Base-by-base conservation (phyloP, 352 stramenopile species). In the Phytopythium kandeliae region DNA sequence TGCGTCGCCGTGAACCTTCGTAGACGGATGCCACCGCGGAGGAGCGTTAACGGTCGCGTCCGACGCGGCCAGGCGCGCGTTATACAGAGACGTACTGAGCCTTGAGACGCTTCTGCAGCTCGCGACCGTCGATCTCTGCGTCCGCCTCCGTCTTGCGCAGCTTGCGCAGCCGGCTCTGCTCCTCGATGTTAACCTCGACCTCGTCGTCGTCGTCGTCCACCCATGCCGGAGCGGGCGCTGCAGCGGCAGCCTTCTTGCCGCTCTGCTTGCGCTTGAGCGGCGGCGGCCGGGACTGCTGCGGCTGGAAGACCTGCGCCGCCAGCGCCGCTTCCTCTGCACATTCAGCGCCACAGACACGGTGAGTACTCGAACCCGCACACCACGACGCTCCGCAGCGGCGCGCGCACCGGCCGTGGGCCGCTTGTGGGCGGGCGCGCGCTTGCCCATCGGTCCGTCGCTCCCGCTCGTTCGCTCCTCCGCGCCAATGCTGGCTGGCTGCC, bases 191-290 rank as follows among this genome's bases (percentile, higher is more conserved):
- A 43, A 96, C 75, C 33, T 84, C 54, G 17, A 95, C 65, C 17
- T 77, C 57, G 8, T 69, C 71, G 53, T 96, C 87, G 50, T 96
- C 87, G 9, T 96, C 86, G 64, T 96, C 87, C 40, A 90, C 71
- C 87, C 87, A 96, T 17, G 82, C 87, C 0, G 78, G 65, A 40
- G 84, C 69, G 12, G 81, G 48, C 24, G 64, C 62, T 1, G 40
- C 47, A 3, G 38, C 48, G n/a, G 62, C 55, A 26, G 58, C 49
- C 30, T 40, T 48, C 7, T 60, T 38, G 38, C 52, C 55, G n/a
- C n/a, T n/a, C 26, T 59, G 59, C 54, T 67, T 69, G 31, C 47
- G 51, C 52, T 49, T 60, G 51, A 24, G 30, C 43, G 54, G 41
- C n/a, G 66, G 48, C 37, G 77, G 72, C 62, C 56, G 31, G 35